A percentile compares a stretch with the other conserved stretches of the same genome.
phyloP scores from a whole-genome alignment of 2,329 filamentous ascomycete species.

The Lasiodiplodia citricola region DNA sequence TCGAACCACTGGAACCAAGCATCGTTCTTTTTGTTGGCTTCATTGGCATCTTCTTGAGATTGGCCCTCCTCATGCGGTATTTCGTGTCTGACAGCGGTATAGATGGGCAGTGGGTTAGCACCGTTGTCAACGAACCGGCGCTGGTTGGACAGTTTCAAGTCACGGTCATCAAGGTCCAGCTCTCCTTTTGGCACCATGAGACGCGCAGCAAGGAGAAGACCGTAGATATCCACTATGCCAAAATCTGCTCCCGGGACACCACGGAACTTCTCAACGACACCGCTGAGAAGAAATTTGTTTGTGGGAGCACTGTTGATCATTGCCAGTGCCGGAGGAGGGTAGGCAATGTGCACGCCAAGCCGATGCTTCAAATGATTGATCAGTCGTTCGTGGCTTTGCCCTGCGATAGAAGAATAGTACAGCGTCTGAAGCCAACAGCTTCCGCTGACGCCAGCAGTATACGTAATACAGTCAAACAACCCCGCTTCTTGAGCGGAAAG shows the following conservation, averaged over 20 bases:
- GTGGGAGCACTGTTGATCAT: conserved; percentile 87
- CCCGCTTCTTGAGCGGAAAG: conserved; percentile 84
- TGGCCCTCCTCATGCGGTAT: conserved; percentile 69
- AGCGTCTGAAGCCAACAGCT: conserved; percentile 94
- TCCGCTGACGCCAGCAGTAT: conserved; percentile 93
- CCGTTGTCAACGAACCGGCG: conserved; percentile 76
- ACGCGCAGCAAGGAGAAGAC: conserved; percentile 80
- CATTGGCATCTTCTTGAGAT: conserved; percentile 37
- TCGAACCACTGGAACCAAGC: conserved; percentile 99
- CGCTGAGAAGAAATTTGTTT: conserved; percentile 87
- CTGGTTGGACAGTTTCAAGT: conserved; percentile 93
- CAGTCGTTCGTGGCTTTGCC: conserved; percentile 69
- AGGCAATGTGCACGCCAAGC: conserved; percentile 87
- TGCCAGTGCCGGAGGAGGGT: conserved; percentile 81
- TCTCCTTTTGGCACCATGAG: conserved; percentile 87
- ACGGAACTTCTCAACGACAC: conserved; percentile 88
- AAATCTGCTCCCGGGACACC: conserved; percentile 81
- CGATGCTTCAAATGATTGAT: conserved; percentile 87
- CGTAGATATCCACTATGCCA: conserved; percentile 92
- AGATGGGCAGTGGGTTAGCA: conserved; percentile 87
- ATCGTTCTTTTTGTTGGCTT: conserved; percentile 62
- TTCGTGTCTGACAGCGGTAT: conserved; percentile 93
- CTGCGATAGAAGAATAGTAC: conserved; percentile 79
- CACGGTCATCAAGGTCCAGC: conserved; percentile 72
- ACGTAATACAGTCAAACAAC: conserved; percentile 91